Evolutionary conservation across 176 grass and related monocot genomes (phyloP).

Genomic region (Neostapfia colusana): DNA sequence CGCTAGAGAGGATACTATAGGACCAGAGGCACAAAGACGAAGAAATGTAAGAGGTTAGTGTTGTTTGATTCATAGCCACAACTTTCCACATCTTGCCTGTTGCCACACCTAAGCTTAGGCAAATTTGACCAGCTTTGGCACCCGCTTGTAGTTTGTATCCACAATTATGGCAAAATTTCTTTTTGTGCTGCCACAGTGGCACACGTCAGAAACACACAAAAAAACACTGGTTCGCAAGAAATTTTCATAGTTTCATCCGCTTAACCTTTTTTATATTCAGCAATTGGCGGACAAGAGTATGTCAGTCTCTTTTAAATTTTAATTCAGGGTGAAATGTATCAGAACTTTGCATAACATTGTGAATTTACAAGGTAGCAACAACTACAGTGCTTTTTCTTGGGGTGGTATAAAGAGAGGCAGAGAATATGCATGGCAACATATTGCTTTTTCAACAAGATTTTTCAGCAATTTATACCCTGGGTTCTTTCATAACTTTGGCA

Average conservation of each 20-base stretch:
- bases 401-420: neutral
- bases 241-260: neutral
- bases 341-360: neutral
- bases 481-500: conserved; percentile 2
- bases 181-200: neutral
- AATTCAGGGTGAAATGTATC: neutral
- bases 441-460: conserved; percentile 1
- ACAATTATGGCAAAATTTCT: neutral
- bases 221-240: neutral
- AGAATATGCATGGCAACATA: neutral
- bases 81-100: neutral
- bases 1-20: neutral
- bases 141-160: neutral
- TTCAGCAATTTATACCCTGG: conserved; percentile 17
- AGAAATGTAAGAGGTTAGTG: conserved; percentile 7
- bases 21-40: neutral
- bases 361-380: neutral
- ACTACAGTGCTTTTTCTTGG: neutral
- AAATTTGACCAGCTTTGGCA: neutral
- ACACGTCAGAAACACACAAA: neutral
- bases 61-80: neutral
- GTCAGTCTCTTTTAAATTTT: conserved; percentile 13
- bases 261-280: neutral
- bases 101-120: neutral
- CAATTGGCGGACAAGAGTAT: neutral